phyloP scores from a whole-genome alignment of 2,329 filamentous ascomycete species.

The Arachnomyces sp. region DNA sequence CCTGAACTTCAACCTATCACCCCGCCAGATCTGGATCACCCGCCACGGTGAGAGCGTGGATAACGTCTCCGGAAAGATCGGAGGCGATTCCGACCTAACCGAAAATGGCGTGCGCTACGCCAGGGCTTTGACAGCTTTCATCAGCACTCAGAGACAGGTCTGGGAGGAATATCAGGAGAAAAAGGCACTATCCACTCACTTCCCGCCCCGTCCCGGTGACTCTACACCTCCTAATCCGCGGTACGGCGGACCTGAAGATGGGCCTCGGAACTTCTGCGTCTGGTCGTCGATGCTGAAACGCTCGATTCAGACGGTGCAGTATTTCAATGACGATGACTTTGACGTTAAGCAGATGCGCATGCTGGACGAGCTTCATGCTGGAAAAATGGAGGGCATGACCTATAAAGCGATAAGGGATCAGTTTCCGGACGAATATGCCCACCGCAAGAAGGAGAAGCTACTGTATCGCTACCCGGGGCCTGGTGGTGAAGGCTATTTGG shows the following conservation, averaged over 20 bases:
- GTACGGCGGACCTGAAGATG: constrained; percentile 47
- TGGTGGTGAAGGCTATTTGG: constrained; percentile 91
- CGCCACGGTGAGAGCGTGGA: constrained; percentile 86
- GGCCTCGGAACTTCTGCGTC: constrained; percentile 84
- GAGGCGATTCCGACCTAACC: constrained; percentile 80
- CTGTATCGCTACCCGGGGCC: constrained; percentile 95
- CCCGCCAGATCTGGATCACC: constrained; percentile 96
- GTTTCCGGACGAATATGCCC: constrained; percentile 71
- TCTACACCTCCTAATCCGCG: constrained; percentile 93
- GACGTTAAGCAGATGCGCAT: constrained; percentile 97
- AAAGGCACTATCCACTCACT: constrained; percentile 67
- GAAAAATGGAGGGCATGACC: constrained; percentile 88
- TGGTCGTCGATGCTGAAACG: constrained; percentile 97
- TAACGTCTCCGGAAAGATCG: constrained; percentile 80
- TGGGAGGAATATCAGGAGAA: constrained; percentile 79
- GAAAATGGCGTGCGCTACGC: constrained; percentile 74
- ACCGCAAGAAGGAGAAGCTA: constrained; percentile 77
- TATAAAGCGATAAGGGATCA: constrained; percentile 81
- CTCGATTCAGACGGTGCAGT: constrained; percentile 77
- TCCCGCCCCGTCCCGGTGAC: constrained; percentile 85
- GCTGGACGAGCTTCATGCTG: constrained; percentile 93
- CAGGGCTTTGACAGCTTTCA: constrained; percentile 71
- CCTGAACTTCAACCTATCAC: constrained; percentile 92
- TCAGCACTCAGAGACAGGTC: constrained; percentile 67
- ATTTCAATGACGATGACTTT: constrained; percentile 92